Evolutionary conservation across 495 filamentous ascomycete genomes (phyloP).

Genomic region (Immersiella caudata): DNA sequence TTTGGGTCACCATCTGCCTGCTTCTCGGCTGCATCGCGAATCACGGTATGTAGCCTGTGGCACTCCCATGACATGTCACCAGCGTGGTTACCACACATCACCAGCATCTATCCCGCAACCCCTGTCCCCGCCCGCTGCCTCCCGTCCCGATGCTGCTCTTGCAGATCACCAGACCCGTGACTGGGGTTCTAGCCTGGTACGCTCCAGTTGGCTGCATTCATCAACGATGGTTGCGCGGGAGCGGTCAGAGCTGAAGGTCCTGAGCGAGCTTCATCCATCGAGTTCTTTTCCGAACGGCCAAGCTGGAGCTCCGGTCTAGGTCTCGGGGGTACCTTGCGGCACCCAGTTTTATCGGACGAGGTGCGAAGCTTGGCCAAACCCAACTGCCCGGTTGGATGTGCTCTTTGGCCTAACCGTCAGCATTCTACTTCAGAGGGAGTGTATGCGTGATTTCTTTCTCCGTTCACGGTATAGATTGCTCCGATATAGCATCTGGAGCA

Average conservation of each 20-base stretch:
- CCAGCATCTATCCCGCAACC: slow-evolving; percentile 2
- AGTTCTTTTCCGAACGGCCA: neutral
- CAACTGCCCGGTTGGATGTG: slow-evolving; percentile 20
- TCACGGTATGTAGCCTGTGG: slow-evolving; percentile 10
- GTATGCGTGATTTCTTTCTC: slow-evolving; percentile 42
- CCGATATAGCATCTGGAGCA: slow-evolving; percentile 35
- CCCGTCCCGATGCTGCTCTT: slow-evolving; percentile 20
- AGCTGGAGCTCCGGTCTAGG: neutral
- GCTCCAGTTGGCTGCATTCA: slow-evolving; percentile 20
- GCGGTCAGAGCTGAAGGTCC: slow-evolving; percentile 9
- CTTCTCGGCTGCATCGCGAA: slow-evolving; percentile 14
- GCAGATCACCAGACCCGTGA: slow-evolving; percentile 30
- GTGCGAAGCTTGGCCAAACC: slow-evolving; percentile 22
- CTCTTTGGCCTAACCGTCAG: slow-evolving; percentile 6
- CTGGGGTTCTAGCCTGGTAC: slow-evolving; percentile 18
- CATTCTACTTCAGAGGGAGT: slow-evolving; percentile 21
- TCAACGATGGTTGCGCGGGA: slow-evolving; percentile 4
- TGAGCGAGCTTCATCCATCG: neutral
- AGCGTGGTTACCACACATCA: slow-evolving; percentile 18
- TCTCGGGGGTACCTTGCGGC: neutral
- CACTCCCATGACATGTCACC: slow-evolving; percentile 20
- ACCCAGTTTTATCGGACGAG: neutral
- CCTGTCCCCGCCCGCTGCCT: slow-evolving; percentile 6
- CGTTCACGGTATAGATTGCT: slow-evolving; percentile 41
- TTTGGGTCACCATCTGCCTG: slow-evolving; percentile 9